Conservation (phyloP, 352 stramenopile genomes). For the Pythium aphanidermatum region DNA sequence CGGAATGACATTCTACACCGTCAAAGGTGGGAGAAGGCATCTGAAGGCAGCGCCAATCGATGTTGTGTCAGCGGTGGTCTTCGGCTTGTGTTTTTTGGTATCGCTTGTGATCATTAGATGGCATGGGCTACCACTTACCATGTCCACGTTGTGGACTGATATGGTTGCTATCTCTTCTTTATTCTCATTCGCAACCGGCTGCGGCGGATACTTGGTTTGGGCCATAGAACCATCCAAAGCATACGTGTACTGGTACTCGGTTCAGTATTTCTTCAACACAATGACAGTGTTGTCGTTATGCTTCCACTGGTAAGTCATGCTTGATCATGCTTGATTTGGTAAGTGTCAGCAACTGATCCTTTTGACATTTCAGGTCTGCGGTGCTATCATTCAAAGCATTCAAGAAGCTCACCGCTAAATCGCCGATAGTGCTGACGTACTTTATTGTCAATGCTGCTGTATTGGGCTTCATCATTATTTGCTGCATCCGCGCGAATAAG, state of each 20-base stretch:
- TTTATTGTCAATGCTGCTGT: conserved; percentile 58
- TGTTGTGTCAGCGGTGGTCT: conserved; percentile 62
- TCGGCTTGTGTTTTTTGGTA: conserved; percentile 71
- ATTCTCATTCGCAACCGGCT: conserved; percentile 78
- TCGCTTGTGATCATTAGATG: conserved; percentile 82
- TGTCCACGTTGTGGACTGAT: conserved; percentile 81
- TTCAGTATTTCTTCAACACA: conserved; percentile 86
- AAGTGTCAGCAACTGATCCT: not conserved
- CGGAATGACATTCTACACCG: conserved; percentile 11
- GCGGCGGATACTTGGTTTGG: conserved; percentile 77
- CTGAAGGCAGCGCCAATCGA: conserved; percentile 59
- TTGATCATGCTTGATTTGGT: not conserved
- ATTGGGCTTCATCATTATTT: conserved; percentile 58
- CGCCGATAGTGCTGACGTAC: conserved; percentile 68
- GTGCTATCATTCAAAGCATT: conserved; percentile 84
- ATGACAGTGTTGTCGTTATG: conserved; percentile 86
- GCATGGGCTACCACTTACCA: conserved; percentile 76
- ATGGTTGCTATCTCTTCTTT: conserved; percentile 77
- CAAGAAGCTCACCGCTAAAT: conserved; percentile 81
- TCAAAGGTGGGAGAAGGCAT: conserved; percentile 35
- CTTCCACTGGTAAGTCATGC: conserved; percentile 56
- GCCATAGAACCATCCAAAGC: conserved; percentile 75
- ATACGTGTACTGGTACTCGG: conserved; percentile 81
- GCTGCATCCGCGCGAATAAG: conserved; percentile 37
- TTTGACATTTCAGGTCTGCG: conserved; percentile 34